Conservation (phyloP, 2,329 filamentous ascomycete genomes). For the Fusarium buharicum region DNA sequence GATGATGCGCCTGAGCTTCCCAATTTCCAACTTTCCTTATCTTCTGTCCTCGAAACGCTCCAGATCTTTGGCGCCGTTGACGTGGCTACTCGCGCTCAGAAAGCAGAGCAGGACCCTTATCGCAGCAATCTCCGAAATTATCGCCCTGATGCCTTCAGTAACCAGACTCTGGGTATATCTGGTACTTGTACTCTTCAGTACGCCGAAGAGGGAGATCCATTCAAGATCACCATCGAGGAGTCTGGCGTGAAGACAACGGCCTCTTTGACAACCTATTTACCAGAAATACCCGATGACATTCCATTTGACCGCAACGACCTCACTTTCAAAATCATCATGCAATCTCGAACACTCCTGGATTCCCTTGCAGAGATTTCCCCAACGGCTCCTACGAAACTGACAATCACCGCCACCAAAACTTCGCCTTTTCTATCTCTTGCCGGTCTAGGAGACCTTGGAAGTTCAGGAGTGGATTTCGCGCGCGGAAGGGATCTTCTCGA, state of each 20-base stretch:
- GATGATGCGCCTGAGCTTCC: constrained; percentile 62
- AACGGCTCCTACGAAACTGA: constrained; percentile 77
- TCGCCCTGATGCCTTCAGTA: constrained; percentile 80
- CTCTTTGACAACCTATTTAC: constrained; percentile 87
- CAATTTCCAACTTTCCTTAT: constrained; percentile 86
- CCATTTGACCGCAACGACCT: constrained; percentile 85
- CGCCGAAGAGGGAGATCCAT: constrained; percentile 75
- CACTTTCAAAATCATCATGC: constrained; percentile 95
- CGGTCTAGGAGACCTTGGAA: constrained; percentile 66
- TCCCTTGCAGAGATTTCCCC: constrained; percentile 75
- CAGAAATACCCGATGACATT: constrained; percentile 80
- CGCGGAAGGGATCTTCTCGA: constrained; percentile 75
- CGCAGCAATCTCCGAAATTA: constrained; percentile 70
- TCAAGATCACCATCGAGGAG: constrained; percentile 88
- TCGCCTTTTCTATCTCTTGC: constrained; percentile 81
- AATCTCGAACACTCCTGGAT: constrained; percentile 76
- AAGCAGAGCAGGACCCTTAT: constrained; percentile 68
- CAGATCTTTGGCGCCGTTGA: constrained; percentile 95
- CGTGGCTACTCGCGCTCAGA: constrained; percentile 66
- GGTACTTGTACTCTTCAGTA: constrained; percentile 90
- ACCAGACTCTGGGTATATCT: constrained; percentile 82
- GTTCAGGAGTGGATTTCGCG: constrained; percentile 73
- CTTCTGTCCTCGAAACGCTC: constrained; percentile 88
- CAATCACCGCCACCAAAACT: constrained; percentile 70
- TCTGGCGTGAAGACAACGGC: constrained; percentile 88